A percentile compares a stretch with the other conserved stretches of the same genome.
phyloP scores from a whole-genome alignment of 805 yeast species.

The Pachysolen tannophilus region DNA sequence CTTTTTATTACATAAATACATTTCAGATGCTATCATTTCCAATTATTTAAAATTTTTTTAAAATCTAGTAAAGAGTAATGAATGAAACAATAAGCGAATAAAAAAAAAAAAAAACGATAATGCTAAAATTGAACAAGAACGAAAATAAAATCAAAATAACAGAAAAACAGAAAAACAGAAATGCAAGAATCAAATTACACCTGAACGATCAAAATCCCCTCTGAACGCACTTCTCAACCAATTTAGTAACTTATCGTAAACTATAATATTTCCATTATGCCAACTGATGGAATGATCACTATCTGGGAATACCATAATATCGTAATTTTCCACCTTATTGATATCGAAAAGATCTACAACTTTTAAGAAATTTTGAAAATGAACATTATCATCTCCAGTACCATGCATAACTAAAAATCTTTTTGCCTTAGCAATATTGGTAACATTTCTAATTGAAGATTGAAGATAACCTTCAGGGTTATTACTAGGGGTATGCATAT shows the following conservation, averaged over 20 bases:
- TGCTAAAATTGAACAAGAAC: too few relatives aligned
- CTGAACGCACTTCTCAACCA: slow-evolving; percentile 61
- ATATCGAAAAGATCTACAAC: slow-evolving; percentile 69
- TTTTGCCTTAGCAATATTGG: slow-evolving; percentile 43
- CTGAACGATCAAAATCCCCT: slow-evolving; percentile 31
- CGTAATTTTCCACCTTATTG: slow-evolving; percentile 75
- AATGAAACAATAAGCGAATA: too few relatives aligned
- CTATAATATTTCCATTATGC: slow-evolving; percentile 66
- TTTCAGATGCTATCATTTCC: too few relatives aligned
- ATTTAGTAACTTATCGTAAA: slow-evolving; percentile 54
- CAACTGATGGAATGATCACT: slow-evolving; percentile 66
- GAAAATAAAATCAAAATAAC: too few relatives aligned
- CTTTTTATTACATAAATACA: too few relatives aligned
- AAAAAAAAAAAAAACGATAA: too few relatives aligned
- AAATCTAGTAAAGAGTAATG: too few relatives aligned
- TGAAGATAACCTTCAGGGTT: slow-evolving; percentile 56
- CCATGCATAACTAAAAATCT: slow-evolving; percentile 92
- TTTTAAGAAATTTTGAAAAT: slow-evolving; percentile 80
- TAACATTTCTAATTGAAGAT: slow-evolving; percentile 49
- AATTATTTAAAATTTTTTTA: too few relatives aligned
- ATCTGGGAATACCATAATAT: slow-evolving; percentile 73
- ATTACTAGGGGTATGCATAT: slow-evolving; percentile 76
- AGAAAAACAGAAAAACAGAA: too few relatives aligned
- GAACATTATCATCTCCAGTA: slow-evolving; percentile 96
- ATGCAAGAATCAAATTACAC: too few relatives aligned